These are phyloP conservation scores for Litchi chinensis DNA, from an alignment of 345 rosid genomes.

Conservation along the genomic window DNA sequence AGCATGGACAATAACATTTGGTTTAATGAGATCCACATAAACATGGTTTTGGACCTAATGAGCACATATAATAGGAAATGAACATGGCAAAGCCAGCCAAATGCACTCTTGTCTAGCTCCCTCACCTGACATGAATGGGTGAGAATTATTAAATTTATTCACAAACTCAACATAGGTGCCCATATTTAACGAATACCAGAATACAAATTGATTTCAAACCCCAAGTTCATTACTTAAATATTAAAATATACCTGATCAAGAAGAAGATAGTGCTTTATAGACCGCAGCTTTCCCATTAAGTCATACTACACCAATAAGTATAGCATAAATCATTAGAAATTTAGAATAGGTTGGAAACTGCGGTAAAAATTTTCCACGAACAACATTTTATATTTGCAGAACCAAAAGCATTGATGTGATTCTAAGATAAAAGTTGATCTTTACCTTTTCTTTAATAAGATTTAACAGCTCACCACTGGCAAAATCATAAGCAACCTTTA, in stretches of 20 bases:
- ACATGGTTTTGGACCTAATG: neutral
- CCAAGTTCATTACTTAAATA: neutral
- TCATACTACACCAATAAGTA: conserved; percentile 62
- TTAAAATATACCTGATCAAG: conserved; percentile 80
- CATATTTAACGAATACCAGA: neutral
- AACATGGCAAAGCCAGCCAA: neutral
- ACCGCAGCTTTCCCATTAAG: conserved; percentile 82
- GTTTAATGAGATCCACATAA: neutral
- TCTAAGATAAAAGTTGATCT: neutral
- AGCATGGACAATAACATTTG: neutral
- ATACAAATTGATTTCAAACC: neutral
- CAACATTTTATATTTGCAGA: neutral
- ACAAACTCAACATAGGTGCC: neutral
- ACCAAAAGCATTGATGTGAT: neutral
- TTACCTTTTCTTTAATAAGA: conserved; percentile 88
- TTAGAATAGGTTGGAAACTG: conserved; percentile 12
- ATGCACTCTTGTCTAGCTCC: neutral
- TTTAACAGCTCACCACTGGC: conserved; percentile 80
- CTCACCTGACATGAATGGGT: neutral
- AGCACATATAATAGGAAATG: neutral
- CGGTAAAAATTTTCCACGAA: conserved; percentile 13
- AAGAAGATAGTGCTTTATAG: conserved; percentile 96
- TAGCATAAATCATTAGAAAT: conserved; percentile 11
- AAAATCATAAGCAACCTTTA: conserved; percentile 90
- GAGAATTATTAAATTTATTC: neutral